Percentiles rank a stretch among this genome's conserved stretches.
These are phyloP conservation scores for Talaromyces verruculosus DNA, from an alignment of 2,329 filamentous ascomycete genomes.

Conservation along the genomic window DNA sequence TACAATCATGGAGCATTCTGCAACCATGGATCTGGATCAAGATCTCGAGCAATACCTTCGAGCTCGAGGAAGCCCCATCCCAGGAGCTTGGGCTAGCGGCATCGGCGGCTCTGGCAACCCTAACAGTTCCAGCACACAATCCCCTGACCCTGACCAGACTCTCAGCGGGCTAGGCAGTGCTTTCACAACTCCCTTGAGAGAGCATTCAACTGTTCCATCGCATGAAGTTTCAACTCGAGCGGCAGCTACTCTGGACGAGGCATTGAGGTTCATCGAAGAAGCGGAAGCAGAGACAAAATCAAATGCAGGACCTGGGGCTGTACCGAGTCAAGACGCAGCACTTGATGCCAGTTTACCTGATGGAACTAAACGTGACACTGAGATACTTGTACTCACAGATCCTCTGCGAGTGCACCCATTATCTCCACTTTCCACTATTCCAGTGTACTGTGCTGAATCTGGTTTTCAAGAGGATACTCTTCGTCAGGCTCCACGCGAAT, in stretches of 20 bases:
- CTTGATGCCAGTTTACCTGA: background rate
- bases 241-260: background rate
- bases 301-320: background rate
- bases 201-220: background rate
- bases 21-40: background rate
- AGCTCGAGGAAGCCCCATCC: conserved; percentile 16
- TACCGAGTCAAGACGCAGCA: background rate
- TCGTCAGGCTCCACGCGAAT: conserved; percentile 14
- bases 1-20: conserved; percentile 11
- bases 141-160: conserved; percentile 1
- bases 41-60: conserved; percentile 8
- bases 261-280: conserved; percentile 9
- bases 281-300: background rate
- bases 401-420: conserved; percentile 6
- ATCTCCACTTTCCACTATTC: conserved; percentile 31
- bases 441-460: conserved; percentile 28
- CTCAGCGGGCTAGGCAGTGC: conserved; percentile 7
- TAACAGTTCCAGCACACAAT: background rate
- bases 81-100: conserved; percentile 8
- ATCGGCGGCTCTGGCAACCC: background rate
- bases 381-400: background rate
- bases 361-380: background rate
- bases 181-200: conserved; percentile 8
- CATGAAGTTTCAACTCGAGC: background rate
- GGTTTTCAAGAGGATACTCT: conserved; percentile 17